These are phyloP conservation scores for Alternaria sp. DNA, from an alignment of 2,329 filamentous ascomycete species.

Conservation along the genomic window DNA sequence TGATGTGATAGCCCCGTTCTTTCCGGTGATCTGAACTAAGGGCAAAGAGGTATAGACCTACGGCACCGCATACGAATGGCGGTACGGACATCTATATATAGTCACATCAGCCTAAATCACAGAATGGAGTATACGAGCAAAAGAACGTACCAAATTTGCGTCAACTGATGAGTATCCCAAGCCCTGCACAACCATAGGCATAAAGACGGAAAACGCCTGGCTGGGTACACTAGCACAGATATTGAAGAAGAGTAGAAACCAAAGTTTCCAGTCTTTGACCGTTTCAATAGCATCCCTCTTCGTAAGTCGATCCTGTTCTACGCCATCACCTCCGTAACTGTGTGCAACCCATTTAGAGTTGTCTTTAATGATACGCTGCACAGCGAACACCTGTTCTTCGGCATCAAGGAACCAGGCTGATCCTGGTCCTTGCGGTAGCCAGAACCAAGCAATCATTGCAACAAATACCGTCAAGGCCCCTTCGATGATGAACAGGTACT, in stretches of 20 bases:
- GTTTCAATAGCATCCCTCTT: conserved; percentile 30
- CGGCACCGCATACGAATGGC: conserved; percentile 58
- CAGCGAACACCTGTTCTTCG: conserved; percentile 27
- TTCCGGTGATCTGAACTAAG: conserved; percentile 54
- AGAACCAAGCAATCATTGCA: conserved; percentile 38
- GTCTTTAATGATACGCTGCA: conserved; percentile 27
- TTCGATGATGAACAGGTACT: conserved; percentile 58
- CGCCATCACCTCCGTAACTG: conserved; percentile 5
- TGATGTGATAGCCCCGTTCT: conserved; percentile 51
- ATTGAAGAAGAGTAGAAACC: conserved; percentile 48
- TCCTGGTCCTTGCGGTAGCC: conserved; percentile 36
- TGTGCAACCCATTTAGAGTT: conserved; percentile 13
- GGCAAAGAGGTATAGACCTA: conserved; percentile 57
- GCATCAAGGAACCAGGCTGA: conserved; percentile 52
- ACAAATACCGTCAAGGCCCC: conserved; percentile 47
- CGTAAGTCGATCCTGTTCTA: conserved; percentile 20
- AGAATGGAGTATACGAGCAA: too few species aligned
- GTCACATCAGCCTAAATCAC: not conserved
- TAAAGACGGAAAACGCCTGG: conserved; percentile 53
- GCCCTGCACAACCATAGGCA: conserved; percentile 58
- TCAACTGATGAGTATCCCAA: conserved; percentile 29
- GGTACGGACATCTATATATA: conserved; percentile 54
- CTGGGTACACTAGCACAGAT: conserved; percentile 54
- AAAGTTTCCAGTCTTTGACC: conserved; percentile 32
- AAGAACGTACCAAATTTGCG: conserved; percentile 26